phyloP scores from a whole-genome alignment of 192 early-diverging fungal genomes.

The Coemansia sp. region DNA sequence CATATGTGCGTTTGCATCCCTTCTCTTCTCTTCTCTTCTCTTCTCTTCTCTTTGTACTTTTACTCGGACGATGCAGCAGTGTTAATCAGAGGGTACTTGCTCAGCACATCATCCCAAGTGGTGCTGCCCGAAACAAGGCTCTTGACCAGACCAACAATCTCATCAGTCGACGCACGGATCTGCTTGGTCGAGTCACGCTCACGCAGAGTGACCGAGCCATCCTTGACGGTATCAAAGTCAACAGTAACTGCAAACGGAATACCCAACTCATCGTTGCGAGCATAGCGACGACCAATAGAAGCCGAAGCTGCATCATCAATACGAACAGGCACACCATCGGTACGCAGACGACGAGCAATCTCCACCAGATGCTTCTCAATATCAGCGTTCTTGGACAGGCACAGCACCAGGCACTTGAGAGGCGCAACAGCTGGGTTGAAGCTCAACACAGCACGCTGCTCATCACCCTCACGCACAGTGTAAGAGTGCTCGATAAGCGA shows the following conservation, averaged over 20 bases:
- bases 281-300: slow-evolving; percentile 92
- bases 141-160: slow-evolving; percentile 70
- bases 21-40: background rate
- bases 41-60: too few species aligned
- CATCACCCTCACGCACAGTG: slow-evolving; percentile 86
- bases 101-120: slow-evolving; percentile 69
- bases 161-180: slow-evolving; percentile 74
- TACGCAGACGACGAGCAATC: slow-evolving; percentile 67
- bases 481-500: slow-evolving; percentile 93
- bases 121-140: slow-evolving; percentile 66
- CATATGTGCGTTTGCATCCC: too few species aligned
- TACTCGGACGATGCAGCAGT: slow-evolving; percentile 16
- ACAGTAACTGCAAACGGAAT: slow-evolving; percentile 97
- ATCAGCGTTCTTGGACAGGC: slow-evolving; percentile 74
- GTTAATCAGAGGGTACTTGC: slow-evolving; percentile 66
- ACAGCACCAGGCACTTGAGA: slow-evolving; percentile 89
- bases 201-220: slow-evolving; percentile 90
- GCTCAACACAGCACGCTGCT: slow-evolving; percentile 82
- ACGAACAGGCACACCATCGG: slow-evolving; percentile 71
- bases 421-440: slow-evolving; percentile 93
- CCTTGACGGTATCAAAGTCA: slow-evolving; percentile 96
- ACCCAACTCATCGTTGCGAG: slow-evolving; percentile 97
- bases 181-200: slow-evolving; percentile 96
- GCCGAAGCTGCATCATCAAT: slow-evolving; percentile 85
- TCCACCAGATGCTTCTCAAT: slow-evolving; percentile 69